A percentile compares a stretch with the other conserved stretches of the same genome.
Evolutionary conservation across 2,329 filamentous ascomycete species (phyloP).

Genomic region (Fonsecaea erecta): DNA sequence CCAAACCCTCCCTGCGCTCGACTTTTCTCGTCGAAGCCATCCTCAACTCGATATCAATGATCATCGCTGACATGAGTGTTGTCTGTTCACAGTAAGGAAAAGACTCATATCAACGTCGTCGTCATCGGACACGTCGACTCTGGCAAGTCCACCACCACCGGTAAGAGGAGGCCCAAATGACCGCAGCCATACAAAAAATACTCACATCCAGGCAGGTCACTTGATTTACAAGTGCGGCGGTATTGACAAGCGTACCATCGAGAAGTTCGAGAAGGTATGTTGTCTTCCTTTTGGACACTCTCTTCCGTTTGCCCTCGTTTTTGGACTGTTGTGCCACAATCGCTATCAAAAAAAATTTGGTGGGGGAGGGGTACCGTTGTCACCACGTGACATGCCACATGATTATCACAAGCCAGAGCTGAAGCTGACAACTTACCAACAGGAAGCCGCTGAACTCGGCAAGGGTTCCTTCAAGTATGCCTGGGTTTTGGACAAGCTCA

Average conservation of each 20-base stretch:
- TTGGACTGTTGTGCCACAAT: slow-evolving; percentile 36
- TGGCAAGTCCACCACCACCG: slow-evolving; percentile 96
- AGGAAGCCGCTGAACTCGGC: slow-evolving; percentile 98
- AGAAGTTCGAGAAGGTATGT: slow-evolving; percentile 99
- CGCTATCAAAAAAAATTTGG: slow-evolving; percentile 38
- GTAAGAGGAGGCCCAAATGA: slow-evolving; percentile 60
- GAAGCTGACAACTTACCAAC: slow-evolving; percentile 37
- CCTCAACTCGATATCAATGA: slow-evolving; percentile 32
- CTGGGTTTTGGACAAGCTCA: slow-evolving; percentile 99
- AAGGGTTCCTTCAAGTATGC: slow-evolving; percentile 99
- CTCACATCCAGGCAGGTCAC: slow-evolving; percentile 65
- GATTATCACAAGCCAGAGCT: not conserved
- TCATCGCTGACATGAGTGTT: slow-evolving; percentile 30
- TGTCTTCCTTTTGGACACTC: slow-evolving; percentile 7
- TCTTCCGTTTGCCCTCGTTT: slow-evolving; percentile 15
- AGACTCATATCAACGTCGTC: slow-evolving; percentile 96
- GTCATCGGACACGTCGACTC: slow-evolving; percentile 99
- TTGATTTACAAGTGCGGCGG: slow-evolving; percentile 99
- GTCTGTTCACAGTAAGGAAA: slow-evolving; percentile 78
- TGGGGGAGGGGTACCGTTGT: slow-evolving; percentile 43
- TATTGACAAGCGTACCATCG: slow-evolving; percentile 99
- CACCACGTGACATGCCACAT: slow-evolving; percentile 36
- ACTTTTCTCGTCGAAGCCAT: slow-evolving; percentile 14
- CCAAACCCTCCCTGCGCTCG: slow-evolving; percentile 28
- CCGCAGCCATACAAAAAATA: slow-evolving; percentile 35